Conservation (phyloP, 129 eudicot species). For the Sambucus nigra region DNA sequence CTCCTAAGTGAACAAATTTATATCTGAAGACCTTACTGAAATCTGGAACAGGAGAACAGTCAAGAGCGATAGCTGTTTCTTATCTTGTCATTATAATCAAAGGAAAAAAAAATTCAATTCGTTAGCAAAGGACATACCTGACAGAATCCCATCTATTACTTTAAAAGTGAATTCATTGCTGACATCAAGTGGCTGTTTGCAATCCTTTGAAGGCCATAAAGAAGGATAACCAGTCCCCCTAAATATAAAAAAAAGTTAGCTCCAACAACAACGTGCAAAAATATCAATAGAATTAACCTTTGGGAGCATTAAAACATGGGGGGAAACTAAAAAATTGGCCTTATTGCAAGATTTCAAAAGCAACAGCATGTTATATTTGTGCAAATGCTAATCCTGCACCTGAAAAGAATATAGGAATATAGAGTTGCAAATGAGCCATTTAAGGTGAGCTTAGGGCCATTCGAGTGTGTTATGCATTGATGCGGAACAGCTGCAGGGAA, state of each 20-base stretch:
- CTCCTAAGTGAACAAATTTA: conserved; percentile 91
- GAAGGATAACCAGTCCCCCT: conserved; percentile 95
- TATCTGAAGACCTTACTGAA: conserved; percentile 82
- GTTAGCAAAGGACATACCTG: conserved; percentile 37
- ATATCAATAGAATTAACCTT: too few relatives aligned
- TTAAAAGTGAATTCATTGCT: conserved; percentile 85
- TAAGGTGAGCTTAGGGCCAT: too few relatives aligned
- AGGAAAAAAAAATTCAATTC: conserved; percentile 5
- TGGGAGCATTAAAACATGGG: too few relatives aligned
- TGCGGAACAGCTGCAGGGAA: too few relatives aligned
- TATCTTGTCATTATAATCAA: background rate
- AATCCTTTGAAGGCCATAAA: conserved; percentile 70
- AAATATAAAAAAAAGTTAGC: conserved; percentile 9
- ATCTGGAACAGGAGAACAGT: conserved; percentile 45
- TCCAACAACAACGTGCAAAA: background rate
- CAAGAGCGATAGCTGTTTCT: conserved; percentile 3
- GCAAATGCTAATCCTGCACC: too few relatives aligned
- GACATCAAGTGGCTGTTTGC: conserved; percentile 92
- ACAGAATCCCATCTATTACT: conserved; percentile 80
- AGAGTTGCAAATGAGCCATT: too few relatives aligned
- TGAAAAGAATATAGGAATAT: too few relatives aligned
- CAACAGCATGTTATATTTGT: too few relatives aligned
- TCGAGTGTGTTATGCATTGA: too few relatives aligned
- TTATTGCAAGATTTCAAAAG: too few relatives aligned
- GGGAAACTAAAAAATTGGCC: too few relatives aligned